phyloP scores from a whole-genome alignment of 441 rosid genomes.

The Sinapis alba region DNA sequence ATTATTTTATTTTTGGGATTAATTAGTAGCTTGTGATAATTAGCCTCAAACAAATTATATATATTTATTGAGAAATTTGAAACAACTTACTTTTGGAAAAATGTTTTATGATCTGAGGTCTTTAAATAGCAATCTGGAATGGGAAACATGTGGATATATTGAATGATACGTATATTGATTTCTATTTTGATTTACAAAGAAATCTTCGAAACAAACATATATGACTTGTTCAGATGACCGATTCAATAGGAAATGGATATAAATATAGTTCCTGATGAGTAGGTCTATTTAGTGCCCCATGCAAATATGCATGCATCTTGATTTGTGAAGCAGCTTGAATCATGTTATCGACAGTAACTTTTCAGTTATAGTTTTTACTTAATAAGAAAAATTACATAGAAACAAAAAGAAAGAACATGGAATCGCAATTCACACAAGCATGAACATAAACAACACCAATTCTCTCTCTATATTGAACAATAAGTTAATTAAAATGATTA shows the following conservation, averaged over 20 bases:
- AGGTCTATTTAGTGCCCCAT: not conserved
- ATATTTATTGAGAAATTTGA: not conserved
- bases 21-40: not conserved
- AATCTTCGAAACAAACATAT: not conserved
- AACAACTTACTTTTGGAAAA: not conserved
- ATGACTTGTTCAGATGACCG: not conserved
- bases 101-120: not conserved
- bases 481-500: no score
- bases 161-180: no score
- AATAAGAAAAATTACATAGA: no score
- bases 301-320: not conserved
- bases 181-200: not conserved
- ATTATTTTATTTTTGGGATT: not conserved
- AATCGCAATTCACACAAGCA: not conserved
- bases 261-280: not conserved
- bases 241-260: not conserved
- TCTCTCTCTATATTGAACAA: not conserved
- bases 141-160: not conserved
- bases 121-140: not conserved
- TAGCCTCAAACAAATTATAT: no score
- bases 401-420: not conserved
- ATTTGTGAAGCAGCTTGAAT: not conserved
- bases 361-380: no score
- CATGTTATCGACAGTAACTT: not conserved
- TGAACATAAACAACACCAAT: not conserved